phyloP scores from a whole-genome alignment of 176 grass and related monocot species.

The Oryza meridionalis region DNA sequence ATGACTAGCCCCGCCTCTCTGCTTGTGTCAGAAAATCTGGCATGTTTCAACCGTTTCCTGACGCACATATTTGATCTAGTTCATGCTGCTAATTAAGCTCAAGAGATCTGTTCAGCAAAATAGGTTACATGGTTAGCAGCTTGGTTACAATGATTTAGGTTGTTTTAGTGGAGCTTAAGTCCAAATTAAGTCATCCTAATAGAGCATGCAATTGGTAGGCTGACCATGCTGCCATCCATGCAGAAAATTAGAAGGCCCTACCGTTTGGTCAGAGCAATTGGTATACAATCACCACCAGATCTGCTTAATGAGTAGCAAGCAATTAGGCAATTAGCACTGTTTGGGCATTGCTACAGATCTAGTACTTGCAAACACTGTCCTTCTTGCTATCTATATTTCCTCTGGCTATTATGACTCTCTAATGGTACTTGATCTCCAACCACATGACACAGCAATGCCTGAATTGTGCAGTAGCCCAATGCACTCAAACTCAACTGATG shows the following conservation, averaged over 20 bases:
- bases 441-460: constrained; percentile 30
- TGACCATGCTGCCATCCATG: neutral
- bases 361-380: constrained; percentile 19
- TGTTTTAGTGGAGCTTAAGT: constrained; percentile 17
- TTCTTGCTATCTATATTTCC: constrained; percentile 31
- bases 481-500: constrained; percentile 2
- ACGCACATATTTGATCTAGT: neutral
- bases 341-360: neutral
- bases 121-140: neutral
- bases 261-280: constrained; percentile 39
- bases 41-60: neutral
- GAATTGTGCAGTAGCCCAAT: constrained; percentile 13
- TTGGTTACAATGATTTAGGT: constrained; percentile 2
- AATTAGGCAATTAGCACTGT: constrained; percentile 8
- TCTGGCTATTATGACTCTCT: constrained; percentile 16
- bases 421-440: constrained; percentile 16
- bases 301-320: neutral
- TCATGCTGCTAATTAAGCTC: neutral
- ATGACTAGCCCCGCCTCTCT: neutral
- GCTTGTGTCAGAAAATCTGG: neutral
- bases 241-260: neutral
- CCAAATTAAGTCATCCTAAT: constrained; percentile 11
- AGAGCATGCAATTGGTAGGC: neutral
- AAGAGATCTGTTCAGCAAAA: neutral
- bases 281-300: constrained; percentile 24